Percentiles rank a stretch among this genome's conserved stretches.
These are phyloP conservation scores for Euclidium syriacum DNA, from an alignment of 345 rosid genomes.

Conservation along the genomic window DNA sequence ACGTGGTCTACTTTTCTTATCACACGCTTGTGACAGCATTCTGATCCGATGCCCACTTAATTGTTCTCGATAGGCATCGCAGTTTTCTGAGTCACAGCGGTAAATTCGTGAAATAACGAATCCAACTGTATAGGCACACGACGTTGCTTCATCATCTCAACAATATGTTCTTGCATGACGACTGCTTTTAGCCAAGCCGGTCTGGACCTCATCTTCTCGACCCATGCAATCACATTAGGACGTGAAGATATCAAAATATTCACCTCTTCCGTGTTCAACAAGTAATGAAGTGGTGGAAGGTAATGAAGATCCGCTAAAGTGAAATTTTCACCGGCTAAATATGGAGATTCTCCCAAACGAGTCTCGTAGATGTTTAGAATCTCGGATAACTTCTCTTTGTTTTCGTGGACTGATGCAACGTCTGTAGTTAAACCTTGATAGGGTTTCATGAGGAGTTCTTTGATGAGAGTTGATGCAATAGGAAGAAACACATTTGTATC, in stretches of 20 bases:
- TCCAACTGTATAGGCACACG: background rate
- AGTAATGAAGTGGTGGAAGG: constrained; percentile 6
- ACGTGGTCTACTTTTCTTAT: no score
- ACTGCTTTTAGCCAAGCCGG: constrained; percentile 13
- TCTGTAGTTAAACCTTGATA: constrained; percentile 19
- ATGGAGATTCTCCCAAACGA: constrained; percentile 22
- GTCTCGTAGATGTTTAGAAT: constrained; percentile 41
- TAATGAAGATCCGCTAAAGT: constrained; percentile 21
- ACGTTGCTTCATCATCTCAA: constrained; percentile 13
- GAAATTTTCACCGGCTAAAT: constrained; percentile 13
- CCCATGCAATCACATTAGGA: constrained; percentile 11
- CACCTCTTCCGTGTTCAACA: constrained; percentile 1
- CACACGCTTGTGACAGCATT: no score
- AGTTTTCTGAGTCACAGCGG: background rate
- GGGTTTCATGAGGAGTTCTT: constrained; percentile 25
- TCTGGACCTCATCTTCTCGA: constrained; percentile 1
- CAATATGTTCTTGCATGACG: background rate
- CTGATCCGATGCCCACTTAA: background rate
- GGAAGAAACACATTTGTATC: constrained; percentile 9
- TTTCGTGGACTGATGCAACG: constrained; percentile 8
- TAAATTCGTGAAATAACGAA: background rate
- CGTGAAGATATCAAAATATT: background rate
- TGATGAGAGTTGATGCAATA: constrained; percentile 11
- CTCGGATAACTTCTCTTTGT: constrained; percentile 25
- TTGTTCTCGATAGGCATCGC: background rate